A percentile compares a stretch with the other conserved stretches of the same genome.
Conservation (phyloP, 345 rosid genomes). For the Boechera divaricarpa region DNA sequence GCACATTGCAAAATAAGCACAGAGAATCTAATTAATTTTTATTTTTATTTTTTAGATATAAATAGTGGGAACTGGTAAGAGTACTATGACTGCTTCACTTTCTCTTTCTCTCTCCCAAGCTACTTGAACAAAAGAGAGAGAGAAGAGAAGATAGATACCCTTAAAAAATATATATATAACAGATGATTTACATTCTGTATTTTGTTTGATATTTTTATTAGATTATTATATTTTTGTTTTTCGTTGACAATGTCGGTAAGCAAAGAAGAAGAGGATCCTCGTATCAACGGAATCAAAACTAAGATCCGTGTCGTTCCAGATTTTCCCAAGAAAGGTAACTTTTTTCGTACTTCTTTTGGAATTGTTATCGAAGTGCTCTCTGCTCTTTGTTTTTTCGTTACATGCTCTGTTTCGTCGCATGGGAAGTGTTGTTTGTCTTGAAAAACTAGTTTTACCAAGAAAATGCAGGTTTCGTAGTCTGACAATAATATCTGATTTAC, state of each 20-base stretch:
- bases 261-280: constrained; percentile 65
- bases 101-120: constrained; percentile 28
- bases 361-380: constrained; percentile 2
- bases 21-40: constrained; percentile 12
- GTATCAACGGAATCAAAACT: constrained; percentile 70
- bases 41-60: constrained; percentile 16
- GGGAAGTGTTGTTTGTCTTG: constrained; percentile 24
- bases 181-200: constrained; percentile 11
- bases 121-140: constrained; percentile 15
- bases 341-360: background rate
- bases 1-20: constrained; percentile 31
- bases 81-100: constrained; percentile 37
- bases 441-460: constrained; percentile 6
- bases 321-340: constrained; percentile 79
- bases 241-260: constrained; percentile 69
- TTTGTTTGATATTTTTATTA: background rate
- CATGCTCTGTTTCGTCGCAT: constrained; percentile 30
- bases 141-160: background rate
- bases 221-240: background rate
- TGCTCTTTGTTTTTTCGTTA: background rate
- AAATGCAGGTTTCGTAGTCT: constrained; percentile 27
- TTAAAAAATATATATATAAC: background rate
- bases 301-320: constrained; percentile 88
- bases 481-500: background rate
- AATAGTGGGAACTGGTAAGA: constrained; percentile 29